Conservation (phyloP, 2,329 filamentous ascomycete species). For the Periconia sp. region DNA sequence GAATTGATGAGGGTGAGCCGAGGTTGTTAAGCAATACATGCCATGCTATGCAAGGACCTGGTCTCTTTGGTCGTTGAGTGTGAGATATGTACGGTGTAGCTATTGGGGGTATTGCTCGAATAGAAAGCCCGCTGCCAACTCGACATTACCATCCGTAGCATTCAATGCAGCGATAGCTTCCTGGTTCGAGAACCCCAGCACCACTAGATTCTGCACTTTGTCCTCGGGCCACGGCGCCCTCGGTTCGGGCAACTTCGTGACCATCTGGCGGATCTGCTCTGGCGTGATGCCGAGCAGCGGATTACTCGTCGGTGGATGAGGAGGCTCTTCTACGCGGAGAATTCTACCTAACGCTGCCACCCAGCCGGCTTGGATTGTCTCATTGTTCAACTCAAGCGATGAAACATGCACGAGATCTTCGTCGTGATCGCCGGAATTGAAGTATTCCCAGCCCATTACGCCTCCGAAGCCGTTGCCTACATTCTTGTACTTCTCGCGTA, state of each 20-base stretch:
- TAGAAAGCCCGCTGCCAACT: constrained; percentile 55
- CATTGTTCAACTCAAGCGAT: constrained; percentile 25
- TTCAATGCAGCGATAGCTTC: constrained; percentile 57
- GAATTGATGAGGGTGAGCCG: too few relatives aligned
- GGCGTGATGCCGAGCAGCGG: constrained; percentile 31
- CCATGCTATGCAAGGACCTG: too few relatives aligned
- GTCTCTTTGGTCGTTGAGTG: too few relatives aligned
- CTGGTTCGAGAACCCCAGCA: constrained; percentile 53
- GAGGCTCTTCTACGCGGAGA: constrained; percentile 41
- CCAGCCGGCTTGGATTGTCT: constrained; percentile 60
- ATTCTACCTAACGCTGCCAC: constrained; percentile 67
- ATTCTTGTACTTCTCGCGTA: constrained; percentile 64
- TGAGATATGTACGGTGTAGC: too few relatives aligned
- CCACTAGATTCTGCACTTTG: constrained; percentile 50
- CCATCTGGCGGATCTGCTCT: constrained; percentile 41
- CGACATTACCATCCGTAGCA: constrained; percentile 56
- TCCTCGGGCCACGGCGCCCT: constrained; percentile 48
- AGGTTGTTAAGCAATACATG: too few relatives aligned
- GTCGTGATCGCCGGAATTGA: constrained; percentile 65
- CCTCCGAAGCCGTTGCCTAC: constrained; percentile 70
- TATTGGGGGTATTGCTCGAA: constrained; percentile 48
- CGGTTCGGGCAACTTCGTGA: constrained; percentile 38
- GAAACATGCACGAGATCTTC: constrained; percentile 35
- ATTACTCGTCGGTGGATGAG: constrained; percentile 17
- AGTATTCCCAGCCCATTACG: constrained; percentile 96